These are phyloP conservation scores for Bruguiera hainesii DNA, from an alignment of 441 rosid genomes.

Conservation along the genomic window DNA sequence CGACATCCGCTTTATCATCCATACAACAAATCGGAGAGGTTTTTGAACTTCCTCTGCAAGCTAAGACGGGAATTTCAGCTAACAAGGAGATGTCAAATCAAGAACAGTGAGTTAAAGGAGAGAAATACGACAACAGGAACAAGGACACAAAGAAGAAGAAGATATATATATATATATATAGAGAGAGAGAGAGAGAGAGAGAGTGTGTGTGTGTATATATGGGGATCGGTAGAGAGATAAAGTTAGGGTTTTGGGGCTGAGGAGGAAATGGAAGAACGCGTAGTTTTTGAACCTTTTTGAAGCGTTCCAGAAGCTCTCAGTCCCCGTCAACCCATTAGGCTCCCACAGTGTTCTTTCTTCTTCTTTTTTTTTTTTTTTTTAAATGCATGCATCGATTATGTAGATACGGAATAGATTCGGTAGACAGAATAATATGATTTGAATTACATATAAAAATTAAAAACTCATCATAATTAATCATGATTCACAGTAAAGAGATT, in stretches of 20 bases:
- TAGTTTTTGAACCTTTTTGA: constrained; percentile 13
- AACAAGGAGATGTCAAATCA: no score
- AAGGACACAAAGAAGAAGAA: not conserved
- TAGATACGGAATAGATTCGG: no score
- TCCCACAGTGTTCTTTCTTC: no score
- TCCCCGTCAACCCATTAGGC: constrained; percentile 1
- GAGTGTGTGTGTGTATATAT: not conserved
- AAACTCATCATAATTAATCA: no score
- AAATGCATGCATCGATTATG: no score
- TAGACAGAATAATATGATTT: no score
- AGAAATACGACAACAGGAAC: not conserved
- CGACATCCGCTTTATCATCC: constrained; percentile 36
- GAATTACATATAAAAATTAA: no score
- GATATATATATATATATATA: not conserved
- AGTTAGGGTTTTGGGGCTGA: constrained; percentile 25
- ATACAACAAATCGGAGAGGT: constrained; percentile 10
- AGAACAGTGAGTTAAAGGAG: not conserved
- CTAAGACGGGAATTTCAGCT: no score
- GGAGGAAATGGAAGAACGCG: constrained; percentile 27
- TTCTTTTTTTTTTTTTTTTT: no score
- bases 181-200: constrained; percentile 11
- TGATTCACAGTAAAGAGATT: no score
- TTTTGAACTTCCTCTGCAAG: not conserved
- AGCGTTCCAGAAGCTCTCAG: not conserved
- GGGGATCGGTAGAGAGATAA: constrained; percentile 18